Evolutionary conservation across 1,284 basidiomycete species (phyloP).

Genomic region (Sporisorium graminicola): DNA sequence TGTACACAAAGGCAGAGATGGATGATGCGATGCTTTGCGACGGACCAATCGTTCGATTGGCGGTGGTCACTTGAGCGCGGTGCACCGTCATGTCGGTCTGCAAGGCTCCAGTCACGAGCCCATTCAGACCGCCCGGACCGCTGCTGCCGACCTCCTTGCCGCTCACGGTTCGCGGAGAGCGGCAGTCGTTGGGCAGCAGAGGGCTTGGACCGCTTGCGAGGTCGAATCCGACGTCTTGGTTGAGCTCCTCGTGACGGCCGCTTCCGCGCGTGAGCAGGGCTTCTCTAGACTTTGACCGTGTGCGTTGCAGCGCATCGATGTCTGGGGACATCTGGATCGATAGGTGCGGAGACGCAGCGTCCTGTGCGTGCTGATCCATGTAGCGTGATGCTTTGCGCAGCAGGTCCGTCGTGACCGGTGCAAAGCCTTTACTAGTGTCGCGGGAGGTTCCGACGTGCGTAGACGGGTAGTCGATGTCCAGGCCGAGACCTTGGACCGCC

Average conservation of each 20-base stretch:
- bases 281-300: slow-evolving; percentile 26
- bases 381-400: slow-evolving; percentile 31
- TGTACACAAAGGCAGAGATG: slow-evolving; percentile 58
- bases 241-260: slow-evolving; percentile 13
- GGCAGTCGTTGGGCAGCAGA: slow-evolving; percentile 37
- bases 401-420: slow-evolving; percentile 33
- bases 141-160: slow-evolving; percentile 29
- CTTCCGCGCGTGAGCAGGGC: slow-evolving; percentile 20
- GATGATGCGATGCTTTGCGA: slow-evolving; percentile 55
- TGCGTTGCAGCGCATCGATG: slow-evolving; percentile 6
- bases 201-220: slow-evolving; percentile 34
- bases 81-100: slow-evolving; percentile 24
- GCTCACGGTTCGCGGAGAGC: slow-evolving; percentile 40
- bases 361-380: slow-evolving; percentile 3
- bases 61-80: slow-evolving; percentile 21
- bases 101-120: slow-evolving; percentile 15
- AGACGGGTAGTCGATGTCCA: slow-evolving; percentile 24
- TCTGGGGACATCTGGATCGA: slow-evolving; percentile 50
- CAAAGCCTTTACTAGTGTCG: slow-evolving; percentile 23
- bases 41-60: slow-evolving; percentile 13
- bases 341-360: slow-evolving; percentile 34
- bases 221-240: slow-evolving; percentile 17
- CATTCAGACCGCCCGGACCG: slow-evolving; percentile 12
- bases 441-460: neutral
- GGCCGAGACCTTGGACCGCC: slow-evolving; percentile 26